Evolutionary conservation across 2,329 filamentous ascomycete genomes (phyloP), one percentile per base, ranked within the genome.

Genomic region (Fusarium sp.): DNA sequence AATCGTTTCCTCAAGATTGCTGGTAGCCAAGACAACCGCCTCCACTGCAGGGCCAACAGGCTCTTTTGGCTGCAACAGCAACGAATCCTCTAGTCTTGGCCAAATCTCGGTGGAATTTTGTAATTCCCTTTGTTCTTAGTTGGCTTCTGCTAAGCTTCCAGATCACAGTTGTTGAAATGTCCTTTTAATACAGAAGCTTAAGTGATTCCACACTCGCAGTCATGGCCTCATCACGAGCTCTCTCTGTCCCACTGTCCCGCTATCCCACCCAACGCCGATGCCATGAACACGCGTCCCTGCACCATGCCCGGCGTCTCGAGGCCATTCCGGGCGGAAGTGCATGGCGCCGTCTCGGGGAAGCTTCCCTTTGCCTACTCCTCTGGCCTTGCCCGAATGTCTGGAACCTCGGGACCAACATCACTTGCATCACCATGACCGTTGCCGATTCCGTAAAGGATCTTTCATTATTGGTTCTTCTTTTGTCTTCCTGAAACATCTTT

Each of bases 381-480:
- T 50, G 43, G 3, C 23, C 23, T 23, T 18, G 16, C n/a, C 34
- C 40, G n/a, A 43, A 39, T 13, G 16, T 48, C 23, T 40, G 36
- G 18, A 15, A 50, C 30, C 11, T 50, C n/a, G 15, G 23, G 10
- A 43, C 27, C n/a, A 5, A 8, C 28, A 43, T 34, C 23, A 39
- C 34, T 6, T 48, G 28, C 16, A 52, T 30, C 23, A 60, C 23
- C 27, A 18, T 48, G n/a, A 7, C 28, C 13, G 15, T 43, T 41
- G 37, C 28, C 40, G 15, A 41, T 44, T 37, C 28, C 27, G 54
- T 28, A 39, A 39, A 30, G 52, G 37, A 55, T 52, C 12, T 31
- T 48, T 70, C 47, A 50, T 72, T 57, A 65, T 34, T 68, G 58
- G 50, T 44, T 43, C 50, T 67, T 65, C 62, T 62, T 41, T 56